Conservation (phyloP, 495 filamentous ascomycete species). For the Hyaloscypha bicolor region DNA sequence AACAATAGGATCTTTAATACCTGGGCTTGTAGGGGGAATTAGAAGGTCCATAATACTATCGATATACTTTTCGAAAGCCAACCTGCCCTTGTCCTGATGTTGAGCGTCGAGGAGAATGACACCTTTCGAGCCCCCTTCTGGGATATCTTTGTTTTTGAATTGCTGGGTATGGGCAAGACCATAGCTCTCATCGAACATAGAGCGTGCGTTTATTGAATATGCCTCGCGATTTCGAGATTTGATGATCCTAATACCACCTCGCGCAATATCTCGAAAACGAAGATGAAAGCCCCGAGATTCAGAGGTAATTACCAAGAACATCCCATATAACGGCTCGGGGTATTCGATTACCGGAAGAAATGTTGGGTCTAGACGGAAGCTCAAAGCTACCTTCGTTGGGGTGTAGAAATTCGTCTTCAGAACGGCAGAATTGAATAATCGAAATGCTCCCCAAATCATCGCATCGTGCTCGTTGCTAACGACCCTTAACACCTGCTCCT, state of each 20-base stretch:
- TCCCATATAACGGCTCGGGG: conserved; percentile 89
- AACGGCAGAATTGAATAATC: conserved; percentile 85
- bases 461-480: conserved; percentile 92
- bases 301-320: conserved; percentile 97
- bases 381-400: conserved; percentile 95
- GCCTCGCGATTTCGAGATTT: conserved; percentile 94
- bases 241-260: conserved; percentile 97
- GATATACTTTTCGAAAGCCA: conserved; percentile 99
- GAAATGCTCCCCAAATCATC: conserved; percentile 98
- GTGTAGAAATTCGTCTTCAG: conserved; percentile 99
- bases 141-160: conserved; percentile 99
- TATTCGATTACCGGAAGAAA: conserved; percentile 94
- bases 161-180: conserved; percentile 97
- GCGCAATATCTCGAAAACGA: conserved; percentile 94
- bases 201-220: conserved; percentile 93
- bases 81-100: conserved; percentile 87
- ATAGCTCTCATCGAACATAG: conserved; percentile 97
- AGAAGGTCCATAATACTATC: conserved; percentile 96
- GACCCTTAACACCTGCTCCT: conserved; percentile 76
- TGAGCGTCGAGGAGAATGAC: conserved; percentile 92
- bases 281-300: conserved; percentile 98
- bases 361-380: conserved; percentile 86
- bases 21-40: conserved; percentile 83
- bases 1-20: conserved; percentile 98
- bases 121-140: conserved; percentile 96